A percentile compares a stretch with the other conserved stretches of the same genome.
Conservation (phyloP, 2,329 filamentous ascomycete species). For the Scedosporium boydii region DNA sequence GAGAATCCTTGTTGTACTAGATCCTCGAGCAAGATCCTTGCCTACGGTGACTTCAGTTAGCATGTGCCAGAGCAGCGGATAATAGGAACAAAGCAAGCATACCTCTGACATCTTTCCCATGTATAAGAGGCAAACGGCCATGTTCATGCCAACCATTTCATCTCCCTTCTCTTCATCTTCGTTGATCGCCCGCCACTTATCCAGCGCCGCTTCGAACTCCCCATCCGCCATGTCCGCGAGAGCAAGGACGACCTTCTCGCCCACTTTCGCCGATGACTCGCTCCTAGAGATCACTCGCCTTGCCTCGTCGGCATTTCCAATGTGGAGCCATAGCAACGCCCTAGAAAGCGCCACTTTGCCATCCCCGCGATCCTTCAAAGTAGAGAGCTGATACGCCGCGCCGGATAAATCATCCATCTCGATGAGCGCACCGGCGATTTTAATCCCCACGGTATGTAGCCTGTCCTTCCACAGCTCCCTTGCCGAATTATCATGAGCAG, state of each 20-base stretch:
- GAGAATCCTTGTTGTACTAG: conserved; percentile 53
- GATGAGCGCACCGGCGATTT: conserved; percentile 57
- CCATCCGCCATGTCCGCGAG: conserved; percentile 73
- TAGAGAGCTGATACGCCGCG: conserved; percentile 62
- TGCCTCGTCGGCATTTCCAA: conserved; percentile 68
- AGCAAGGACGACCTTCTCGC: conserved; percentile 48
- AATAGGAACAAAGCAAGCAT: conserved; percentile 13
- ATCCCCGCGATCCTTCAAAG: conserved; percentile 34
- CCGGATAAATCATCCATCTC: conserved; percentile 84
- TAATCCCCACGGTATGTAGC: conserved; percentile 64
- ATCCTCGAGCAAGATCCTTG: conserved; percentile 55
- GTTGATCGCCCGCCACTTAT: conserved; percentile 47
- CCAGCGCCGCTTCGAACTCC: conserved; percentile 54
- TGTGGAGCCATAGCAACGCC: conserved; percentile 64
- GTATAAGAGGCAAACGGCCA: conserved; percentile 78
- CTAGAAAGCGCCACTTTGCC: conserved; percentile 36
- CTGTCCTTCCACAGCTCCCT: conserved; percentile 60
- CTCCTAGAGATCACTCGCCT: conserved; percentile 36
- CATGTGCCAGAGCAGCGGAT: neutral
- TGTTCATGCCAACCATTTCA: conserved; percentile 70
- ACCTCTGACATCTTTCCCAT: conserved; percentile 66
- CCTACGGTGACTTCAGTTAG: conserved; percentile 29
- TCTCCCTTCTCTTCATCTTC: conserved; percentile 32
- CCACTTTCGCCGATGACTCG: conserved; percentile 20
- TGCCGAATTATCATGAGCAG: conserved; percentile 40